Percentiles rank a stretch among this genome's conserved stretches.
These are phyloP conservation scores for Penicillium alfredii DNA, from an alignment of 495 filamentous ascomycete genomes.

Conservation along the genomic window DNA sequence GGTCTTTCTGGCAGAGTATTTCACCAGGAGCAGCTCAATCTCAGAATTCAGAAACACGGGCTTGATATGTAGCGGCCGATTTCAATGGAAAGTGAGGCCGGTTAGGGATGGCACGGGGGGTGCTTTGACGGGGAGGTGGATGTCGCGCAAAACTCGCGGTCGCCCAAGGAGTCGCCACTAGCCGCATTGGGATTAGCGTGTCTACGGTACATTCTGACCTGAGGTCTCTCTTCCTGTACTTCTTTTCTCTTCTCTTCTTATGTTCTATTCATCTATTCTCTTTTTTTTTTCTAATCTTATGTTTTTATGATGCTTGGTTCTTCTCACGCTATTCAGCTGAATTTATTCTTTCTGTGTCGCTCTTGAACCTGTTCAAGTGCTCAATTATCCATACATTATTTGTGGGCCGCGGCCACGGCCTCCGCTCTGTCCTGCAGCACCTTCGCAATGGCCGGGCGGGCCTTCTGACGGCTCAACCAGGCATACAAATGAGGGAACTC, in stretches of 20 bases:
- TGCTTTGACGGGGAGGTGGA: background rate
- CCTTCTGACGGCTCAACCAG: constrained; percentile 30
- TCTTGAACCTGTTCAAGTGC: no score
- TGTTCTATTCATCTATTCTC: no score
- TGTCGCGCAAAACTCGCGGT: background rate
- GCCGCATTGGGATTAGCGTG: background rate
- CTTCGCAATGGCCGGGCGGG: background rate
- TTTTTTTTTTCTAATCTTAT: no score
- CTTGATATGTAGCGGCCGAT: no score
- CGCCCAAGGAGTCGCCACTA: background rate
- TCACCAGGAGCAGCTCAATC: background rate
- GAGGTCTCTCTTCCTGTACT: no score
- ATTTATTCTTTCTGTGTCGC: no score
- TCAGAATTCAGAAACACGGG: background rate
- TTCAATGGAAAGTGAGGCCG: background rate
- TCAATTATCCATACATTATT: no score
- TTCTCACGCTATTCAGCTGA: no score
- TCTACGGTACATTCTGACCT: no score
- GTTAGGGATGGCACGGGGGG: background rate
- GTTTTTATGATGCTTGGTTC: no score
- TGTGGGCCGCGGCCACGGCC: background rate
- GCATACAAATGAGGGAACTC: constrained; percentile 22
- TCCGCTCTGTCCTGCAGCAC: background rate
- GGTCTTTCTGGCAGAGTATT: constrained; percentile 8
- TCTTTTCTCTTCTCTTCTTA: no score